A percentile compares a stretch with the other conserved stretches of the same genome.
These are phyloP conservation scores for Exidia glandulosa DNA, from an alignment of 768 basidiomycete species.

Conservation along the genomic window DNA sequence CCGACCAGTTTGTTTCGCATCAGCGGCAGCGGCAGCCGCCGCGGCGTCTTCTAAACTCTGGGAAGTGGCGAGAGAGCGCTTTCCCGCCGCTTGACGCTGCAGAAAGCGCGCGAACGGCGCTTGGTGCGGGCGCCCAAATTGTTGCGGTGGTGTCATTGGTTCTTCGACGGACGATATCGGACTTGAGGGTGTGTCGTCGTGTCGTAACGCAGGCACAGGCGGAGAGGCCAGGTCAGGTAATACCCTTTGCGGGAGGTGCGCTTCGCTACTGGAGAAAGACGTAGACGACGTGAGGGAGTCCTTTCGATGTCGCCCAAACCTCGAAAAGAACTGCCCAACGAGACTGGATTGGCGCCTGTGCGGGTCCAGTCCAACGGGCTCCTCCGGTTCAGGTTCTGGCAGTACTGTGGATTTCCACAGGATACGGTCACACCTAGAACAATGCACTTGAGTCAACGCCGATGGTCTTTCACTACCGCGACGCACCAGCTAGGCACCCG, in stretches of 20 bases:
- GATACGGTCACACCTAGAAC: conserved; percentile 68
- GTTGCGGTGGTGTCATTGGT: neutral
- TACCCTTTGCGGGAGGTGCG: neutral
- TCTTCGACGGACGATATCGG: neutral
- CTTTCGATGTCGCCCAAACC: conserved; percentile 1
- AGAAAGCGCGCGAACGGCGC: neutral
- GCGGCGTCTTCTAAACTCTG: neutral
- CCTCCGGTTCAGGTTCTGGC: conserved; percentile 32
- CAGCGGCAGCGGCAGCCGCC: neutral
- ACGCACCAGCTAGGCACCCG: conserved; percentile 77
- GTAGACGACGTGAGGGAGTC: conserved; percentile 3
- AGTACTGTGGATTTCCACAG: conserved; percentile 66
- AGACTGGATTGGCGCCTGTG: conserved; percentile 27
- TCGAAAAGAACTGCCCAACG: conserved; percentile 41
- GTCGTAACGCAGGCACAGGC: neutral
- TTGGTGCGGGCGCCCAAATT: neutral
- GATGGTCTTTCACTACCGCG: neutral
- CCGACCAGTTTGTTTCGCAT: neutral
- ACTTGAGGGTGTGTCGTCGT: neutral
- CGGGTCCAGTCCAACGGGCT: conserved; percentile 21
- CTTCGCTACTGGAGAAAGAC: neutral
- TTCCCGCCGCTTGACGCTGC: neutral
- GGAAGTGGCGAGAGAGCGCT: neutral
- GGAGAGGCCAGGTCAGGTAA: neutral
- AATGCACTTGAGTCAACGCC: neutral